Base-by-base conservation (phyloP, 176 grass and related monocot genomes). In the Alopecurus myosuroides region DNA sequence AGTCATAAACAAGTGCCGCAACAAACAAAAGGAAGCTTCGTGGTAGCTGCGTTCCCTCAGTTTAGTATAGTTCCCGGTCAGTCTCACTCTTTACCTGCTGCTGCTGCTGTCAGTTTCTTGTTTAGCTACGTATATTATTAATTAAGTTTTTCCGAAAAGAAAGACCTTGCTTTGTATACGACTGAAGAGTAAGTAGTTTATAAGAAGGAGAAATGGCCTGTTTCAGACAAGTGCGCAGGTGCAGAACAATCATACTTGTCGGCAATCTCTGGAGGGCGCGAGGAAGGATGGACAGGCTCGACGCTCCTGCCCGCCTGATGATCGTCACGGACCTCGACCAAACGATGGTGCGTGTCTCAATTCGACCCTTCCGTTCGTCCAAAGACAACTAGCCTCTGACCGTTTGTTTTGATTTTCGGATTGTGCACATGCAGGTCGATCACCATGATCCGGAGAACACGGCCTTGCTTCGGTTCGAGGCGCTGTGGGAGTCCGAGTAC, bases 291-390 rank as follows among this genome's bases (percentile, higher is more conserved):
- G 82, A 97, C 85, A 90, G 78, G 84, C 86, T 97, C 42, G 63
- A 83, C 0, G 77, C 68, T 30, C 46, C 94, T 81, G 89, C 94
- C 1, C 90, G 88, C 28, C 94, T 97, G 49, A 83, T 97, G 94
- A 64, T 97, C 15, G 86, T 97, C 76, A 94, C 94, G 0, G 94
- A 97, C 82, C 94, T 97, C 48, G 94, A 97, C 56, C 88, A 97
- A 56, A 94, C 94, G 17, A 94, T 97, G 94, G 78, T 65, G 74
- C 6, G 78, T 66, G 36, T 18, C 63, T 77, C 64, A 64, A 11
- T 33, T 56, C 2, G 45, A 30, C 49, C 39, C 1, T 19, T 72
- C 61, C 10, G 4, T 13, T 64, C 79, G 19, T 26, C 3, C 55
- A 22, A 67, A 63, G 63, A 69, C 52, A 72, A 39, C 13, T 11